Evolutionary conservation across 345 rosid species (phyloP).

Genomic region (Arabis hirsuta): DNA sequence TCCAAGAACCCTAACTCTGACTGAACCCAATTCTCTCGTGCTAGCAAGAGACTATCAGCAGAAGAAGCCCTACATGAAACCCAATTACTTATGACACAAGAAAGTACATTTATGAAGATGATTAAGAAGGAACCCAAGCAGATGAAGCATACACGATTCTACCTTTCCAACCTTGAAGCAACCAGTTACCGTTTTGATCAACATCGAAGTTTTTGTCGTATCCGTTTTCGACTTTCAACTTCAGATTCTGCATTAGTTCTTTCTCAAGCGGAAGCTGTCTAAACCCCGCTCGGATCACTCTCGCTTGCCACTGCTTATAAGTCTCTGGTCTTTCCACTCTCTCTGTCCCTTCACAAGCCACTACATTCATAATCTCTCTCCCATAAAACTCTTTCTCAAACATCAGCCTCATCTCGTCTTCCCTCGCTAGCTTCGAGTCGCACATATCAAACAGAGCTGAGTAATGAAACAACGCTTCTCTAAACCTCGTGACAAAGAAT

Average conservation of each 20-base stretch:
- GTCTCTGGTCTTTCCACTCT: constrained; percentile 88
- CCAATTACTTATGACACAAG: constrained; percentile 19
- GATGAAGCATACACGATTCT: constrained; percentile 67
- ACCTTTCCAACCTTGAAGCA: constrained; percentile 91
- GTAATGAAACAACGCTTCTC: constrained; percentile 79
- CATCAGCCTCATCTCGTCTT: constrained; percentile 62
- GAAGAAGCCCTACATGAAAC: constrained; percentile 23
- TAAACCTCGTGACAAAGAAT: constrained; percentile 73
- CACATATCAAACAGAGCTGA: constrained; percentile 70
- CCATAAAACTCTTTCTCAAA: constrained; percentile 70
- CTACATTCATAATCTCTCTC: constrained; percentile 58
- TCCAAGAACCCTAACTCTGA: constrained; percentile 33
- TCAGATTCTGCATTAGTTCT: constrained; percentile 51
- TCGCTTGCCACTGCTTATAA: constrained; percentile 76
- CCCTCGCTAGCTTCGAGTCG: constrained; percentile 51
- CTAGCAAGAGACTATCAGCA: constrained; percentile 18
- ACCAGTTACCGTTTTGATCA: constrained; percentile 64
- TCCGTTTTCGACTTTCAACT: constrained; percentile 42
- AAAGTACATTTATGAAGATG: constrained; percentile 38
- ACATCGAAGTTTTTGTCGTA: constrained; percentile 61
- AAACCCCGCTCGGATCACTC: constrained; percentile 69
- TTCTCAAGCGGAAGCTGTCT: constrained; percentile 59
- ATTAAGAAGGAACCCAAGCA: constrained; percentile 60
- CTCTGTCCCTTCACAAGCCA: constrained; percentile 80
- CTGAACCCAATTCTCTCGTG: constrained; percentile 24